Conservation (phyloP, 2,329 filamentous ascomycete genomes). For the Diaporthe helianthi region DNA sequence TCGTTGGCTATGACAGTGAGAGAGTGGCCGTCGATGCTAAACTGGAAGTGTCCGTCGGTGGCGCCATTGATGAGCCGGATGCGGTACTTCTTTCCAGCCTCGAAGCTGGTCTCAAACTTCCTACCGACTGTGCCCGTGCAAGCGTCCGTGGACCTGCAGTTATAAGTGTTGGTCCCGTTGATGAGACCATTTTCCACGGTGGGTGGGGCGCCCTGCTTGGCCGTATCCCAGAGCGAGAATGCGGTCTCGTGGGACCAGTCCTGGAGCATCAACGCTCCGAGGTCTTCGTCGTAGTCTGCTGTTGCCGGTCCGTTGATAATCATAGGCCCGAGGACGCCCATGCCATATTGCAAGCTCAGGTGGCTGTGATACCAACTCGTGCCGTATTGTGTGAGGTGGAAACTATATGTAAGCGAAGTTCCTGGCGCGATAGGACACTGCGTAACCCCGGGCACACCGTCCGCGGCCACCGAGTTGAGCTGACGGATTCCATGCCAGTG, state of each 20-base stretch:
- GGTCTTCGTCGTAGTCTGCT: conserved; percentile 56
- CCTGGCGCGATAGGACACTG: conserved; percentile 51
- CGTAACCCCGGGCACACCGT: conserved; percentile 51
- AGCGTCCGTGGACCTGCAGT: conserved; percentile 26
- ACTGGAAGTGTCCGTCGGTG: conserved; percentile 53
- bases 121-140: conserved; percentile 38
- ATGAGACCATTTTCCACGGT: conserved; percentile 38
- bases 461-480: conserved; percentile 49
- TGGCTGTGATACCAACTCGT: conserved; percentile 49
- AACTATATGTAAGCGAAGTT: conserved; percentile 43
- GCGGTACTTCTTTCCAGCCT: conserved; percentile 51
- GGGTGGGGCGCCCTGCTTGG: conserved; percentile 31
- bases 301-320: conserved; percentile 54
- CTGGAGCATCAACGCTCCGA: conserved; percentile 55
- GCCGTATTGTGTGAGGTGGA: conserved; percentile 45
- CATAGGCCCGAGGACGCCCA: conserved; percentile 57
- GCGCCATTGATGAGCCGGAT: conserved; percentile 57
- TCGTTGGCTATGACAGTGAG: conserved; percentile 66
- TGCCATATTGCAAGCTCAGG: conserved; percentile 44
- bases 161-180: conserved; percentile 36
- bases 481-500: conserved; percentile 59
- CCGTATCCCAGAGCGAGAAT: conserved; percentile 36
- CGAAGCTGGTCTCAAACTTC: conserved; percentile 41
- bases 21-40: conserved; percentile 62
- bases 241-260: conserved; percentile 53